A percentile compares a stretch with the other conserved stretches of the same genome.
Evolutionary conservation across 2,329 filamentous ascomycete genomes (phyloP).

Genomic region (Zelopaecilomyces penicillatus): DNA sequence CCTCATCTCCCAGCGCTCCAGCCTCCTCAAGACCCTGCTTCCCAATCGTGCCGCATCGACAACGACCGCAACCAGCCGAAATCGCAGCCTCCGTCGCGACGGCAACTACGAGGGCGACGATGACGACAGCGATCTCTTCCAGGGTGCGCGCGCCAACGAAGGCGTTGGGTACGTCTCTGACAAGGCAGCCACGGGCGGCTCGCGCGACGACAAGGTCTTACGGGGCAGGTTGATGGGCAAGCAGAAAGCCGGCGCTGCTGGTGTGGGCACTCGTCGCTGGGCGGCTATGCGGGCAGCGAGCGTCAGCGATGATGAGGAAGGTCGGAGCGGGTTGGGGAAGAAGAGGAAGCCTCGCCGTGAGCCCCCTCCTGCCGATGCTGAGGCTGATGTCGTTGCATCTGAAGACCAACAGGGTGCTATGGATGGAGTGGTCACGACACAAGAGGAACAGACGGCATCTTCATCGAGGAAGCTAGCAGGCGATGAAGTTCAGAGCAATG

Average conservation of each 20-base stretch:
- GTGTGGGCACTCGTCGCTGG: neutral
- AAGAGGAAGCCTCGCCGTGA: constrained; percentile 21
- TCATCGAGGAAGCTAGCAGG: neutral
- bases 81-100: constrained; percentile 5
- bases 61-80: neutral
- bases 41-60: constrained; percentile 14
- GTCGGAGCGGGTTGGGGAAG: constrained; percentile 30
- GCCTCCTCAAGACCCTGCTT: constrained; percentile 24
- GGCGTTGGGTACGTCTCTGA: constrained; percentile 33
- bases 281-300: constrained; percentile 16
- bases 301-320: constrained; percentile 28
- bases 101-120: constrained; percentile 9
- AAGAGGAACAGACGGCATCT: neutral
- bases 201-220: constrained; percentile 22
- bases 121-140: constrained; percentile 19
- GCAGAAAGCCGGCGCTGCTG: constrained; percentile 5
- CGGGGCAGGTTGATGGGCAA: constrained; percentile 22
- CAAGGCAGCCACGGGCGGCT: constrained; percentile 12
- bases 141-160: constrained; percentile 23
- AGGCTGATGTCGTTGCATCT: too few relatives aligned
- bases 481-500: neutral
- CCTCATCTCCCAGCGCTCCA: constrained; percentile 25
- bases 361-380: neutral
- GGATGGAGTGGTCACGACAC: neutral
- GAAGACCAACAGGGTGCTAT: neutral